phyloP scores from a whole-genome alignment of 371 early-diverging fungal genomes.

The Mortierella polycephala region DNA sequence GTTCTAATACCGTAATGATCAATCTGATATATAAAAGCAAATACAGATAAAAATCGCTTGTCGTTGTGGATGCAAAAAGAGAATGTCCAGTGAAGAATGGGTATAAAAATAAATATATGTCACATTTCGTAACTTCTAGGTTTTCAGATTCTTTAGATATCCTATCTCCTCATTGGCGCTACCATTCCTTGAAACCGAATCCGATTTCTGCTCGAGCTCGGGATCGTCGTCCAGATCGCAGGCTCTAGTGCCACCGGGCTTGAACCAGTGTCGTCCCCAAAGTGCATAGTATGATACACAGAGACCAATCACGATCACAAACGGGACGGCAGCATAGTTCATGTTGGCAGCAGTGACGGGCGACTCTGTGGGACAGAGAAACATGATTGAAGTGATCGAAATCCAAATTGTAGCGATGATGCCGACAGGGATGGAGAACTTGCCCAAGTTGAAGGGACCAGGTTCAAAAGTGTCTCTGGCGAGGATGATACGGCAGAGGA shows the following conservation, averaged over 20 bases:
- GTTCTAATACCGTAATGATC: too few relatives aligned
- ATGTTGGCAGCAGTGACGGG: slow-evolving; percentile 73
- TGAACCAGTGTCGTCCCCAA: slow-evolving; percentile 65
- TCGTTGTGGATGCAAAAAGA: too few relatives aligned
- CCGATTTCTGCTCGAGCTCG: background rate
- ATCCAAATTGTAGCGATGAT: slow-evolving; percentile 64
- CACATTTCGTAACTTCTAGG: background rate
- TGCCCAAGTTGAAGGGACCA: slow-evolving; percentile 68
- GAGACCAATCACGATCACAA: slow-evolving; percentile 57
- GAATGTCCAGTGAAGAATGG: too few relatives aligned
- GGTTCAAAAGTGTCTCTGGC: slow-evolving; percentile 63
- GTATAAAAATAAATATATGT: too few relatives aligned
- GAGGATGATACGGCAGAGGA: slow-evolving; percentile 63
- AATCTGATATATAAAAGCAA: too few relatives aligned
- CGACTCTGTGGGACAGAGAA: slow-evolving; percentile 68
- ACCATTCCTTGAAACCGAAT: too few relatives aligned
- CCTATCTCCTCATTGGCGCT: background rate
- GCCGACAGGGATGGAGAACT: slow-evolving; percentile 60
- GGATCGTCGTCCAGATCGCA: background rate
- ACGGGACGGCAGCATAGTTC: slow-evolving; percentile 65
- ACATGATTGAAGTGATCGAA: slow-evolving; percentile 65
- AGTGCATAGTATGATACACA: slow-evolving; percentile 60
- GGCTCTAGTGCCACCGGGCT: slow-evolving; percentile 37
- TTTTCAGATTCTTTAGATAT: background rate
- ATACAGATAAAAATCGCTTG: too few relatives aligned